phyloP scores from a whole-genome alignment of 139 green algal species.

The Astrephomene gubernaculifera region DNA sequence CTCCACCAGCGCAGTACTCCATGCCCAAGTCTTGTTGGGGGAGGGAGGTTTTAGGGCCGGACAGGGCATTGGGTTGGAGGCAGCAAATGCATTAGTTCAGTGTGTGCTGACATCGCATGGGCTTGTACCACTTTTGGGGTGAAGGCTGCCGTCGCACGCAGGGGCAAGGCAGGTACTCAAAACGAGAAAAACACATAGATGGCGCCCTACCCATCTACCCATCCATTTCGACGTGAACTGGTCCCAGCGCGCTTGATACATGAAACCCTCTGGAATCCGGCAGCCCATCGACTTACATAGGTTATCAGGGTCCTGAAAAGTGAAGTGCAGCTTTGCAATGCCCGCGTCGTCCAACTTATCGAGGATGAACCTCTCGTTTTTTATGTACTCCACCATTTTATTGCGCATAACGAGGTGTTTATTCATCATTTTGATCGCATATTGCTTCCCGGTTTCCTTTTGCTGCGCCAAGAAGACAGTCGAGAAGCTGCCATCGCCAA shows the following conservation, averaged over 20 bases:
- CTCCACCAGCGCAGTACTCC: conserved; percentile 74
- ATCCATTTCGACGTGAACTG: too few relatives aligned
- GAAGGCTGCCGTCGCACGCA: too few relatives aligned
- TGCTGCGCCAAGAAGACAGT: conserved; percentile 53
- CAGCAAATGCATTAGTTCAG: too few relatives aligned
- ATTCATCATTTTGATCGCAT: conserved; percentile 66
- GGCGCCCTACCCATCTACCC: too few relatives aligned
- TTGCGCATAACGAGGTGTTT: conserved; percentile 63
- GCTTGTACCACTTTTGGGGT: too few relatives aligned
- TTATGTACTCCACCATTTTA: conserved; percentile 61
- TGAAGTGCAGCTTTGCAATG: conserved; percentile 58
- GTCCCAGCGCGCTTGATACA: too few relatives aligned
- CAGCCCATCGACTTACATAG: conserved; percentile 48
- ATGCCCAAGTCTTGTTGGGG: conserved; percentile 68
- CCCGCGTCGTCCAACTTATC: conserved; percentile 54
- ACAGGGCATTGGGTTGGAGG: too few relatives aligned
- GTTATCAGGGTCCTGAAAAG: conserved; percentile 60
- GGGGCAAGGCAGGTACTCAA: too few relatives aligned
- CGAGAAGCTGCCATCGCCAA: conserved; percentile 62
- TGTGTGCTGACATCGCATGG: too few relatives aligned
- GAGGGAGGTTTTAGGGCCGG: too few relatives aligned
- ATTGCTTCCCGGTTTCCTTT: conserved; percentile 40
- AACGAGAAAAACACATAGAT: too few relatives aligned
- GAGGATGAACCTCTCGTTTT: conserved; percentile 59
- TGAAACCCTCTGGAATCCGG: too few relatives aligned